These are phyloP conservation scores for Oryza meyeriana DNA, from an alignment of 176 grass and related monocot species.

Conservation along the genomic window DNA sequence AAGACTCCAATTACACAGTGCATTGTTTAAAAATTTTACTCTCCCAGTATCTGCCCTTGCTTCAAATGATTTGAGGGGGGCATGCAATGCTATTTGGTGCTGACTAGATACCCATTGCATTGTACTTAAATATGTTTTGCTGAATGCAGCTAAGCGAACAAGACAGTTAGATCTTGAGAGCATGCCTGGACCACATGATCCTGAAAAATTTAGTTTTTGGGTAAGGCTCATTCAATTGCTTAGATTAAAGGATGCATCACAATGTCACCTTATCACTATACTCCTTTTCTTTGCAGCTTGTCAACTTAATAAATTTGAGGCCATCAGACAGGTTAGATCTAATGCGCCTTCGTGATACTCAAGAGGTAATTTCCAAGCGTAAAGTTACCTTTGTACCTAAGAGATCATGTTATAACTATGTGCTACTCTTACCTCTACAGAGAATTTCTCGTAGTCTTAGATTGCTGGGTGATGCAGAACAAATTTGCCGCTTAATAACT, in stretches of 20 bases:
- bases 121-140: slow-evolving; percentile 28
- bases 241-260: background rate
- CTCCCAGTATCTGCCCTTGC: background rate
- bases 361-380: slow-evolving; percentile 46
- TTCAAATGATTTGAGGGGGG: background rate
- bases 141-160: slow-evolving; percentile 60
- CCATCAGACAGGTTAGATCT: slow-evolving; percentile 75
- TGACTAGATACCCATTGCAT: background rate
- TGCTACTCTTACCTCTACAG: slow-evolving; percentile 33
- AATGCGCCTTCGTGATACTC: slow-evolving; percentile 63
- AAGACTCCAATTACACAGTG: background rate
- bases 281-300: slow-evolving; percentile 51
- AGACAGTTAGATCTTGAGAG: slow-evolving; percentile 69
- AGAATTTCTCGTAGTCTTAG: slow-evolving; percentile 67
- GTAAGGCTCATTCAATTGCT: slow-evolving; percentile 41
- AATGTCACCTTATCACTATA: slow-evolving; percentile 1
- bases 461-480: slow-evolving; percentile 60
- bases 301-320: slow-evolving; percentile 84
- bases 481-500: slow-evolving; percentile 64
- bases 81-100: slow-evolving; percentile 10
- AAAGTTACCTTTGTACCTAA: slow-evolving; percentile 10
- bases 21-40: background rate
- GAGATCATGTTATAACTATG: slow-evolving; percentile 31
- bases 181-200: slow-evolving; percentile 74
- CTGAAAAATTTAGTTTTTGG: slow-evolving; percentile 98